phyloP scores from a whole-genome alignment of 1,139 yeast species.

The Kodamaea alishanica region DNA sequence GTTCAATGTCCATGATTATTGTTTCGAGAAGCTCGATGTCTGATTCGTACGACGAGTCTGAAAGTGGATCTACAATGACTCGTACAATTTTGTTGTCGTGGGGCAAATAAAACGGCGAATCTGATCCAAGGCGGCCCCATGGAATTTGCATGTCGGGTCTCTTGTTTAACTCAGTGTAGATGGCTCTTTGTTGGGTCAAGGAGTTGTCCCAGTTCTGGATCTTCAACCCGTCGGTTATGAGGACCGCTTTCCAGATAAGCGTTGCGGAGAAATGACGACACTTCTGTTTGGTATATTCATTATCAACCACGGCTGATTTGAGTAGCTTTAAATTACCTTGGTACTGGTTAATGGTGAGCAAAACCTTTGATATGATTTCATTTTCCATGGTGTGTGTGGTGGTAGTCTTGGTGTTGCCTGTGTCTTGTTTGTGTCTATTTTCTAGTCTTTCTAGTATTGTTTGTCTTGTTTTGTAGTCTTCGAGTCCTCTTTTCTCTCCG shows the following conservation, averaged over 20 bases:
- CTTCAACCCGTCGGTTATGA: constrained; percentile 38
- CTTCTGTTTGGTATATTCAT: constrained; percentile 28
- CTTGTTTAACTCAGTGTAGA: constrained; percentile 34
- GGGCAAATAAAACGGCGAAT: constrained; percentile 27
- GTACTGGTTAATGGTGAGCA: constrained; percentile 37
- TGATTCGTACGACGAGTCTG: constrained; percentile 11
- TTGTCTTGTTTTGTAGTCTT: no score
- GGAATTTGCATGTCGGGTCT: constrained; percentile 37
- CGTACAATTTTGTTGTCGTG: constrained; percentile 7
- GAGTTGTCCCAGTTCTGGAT: constrained; percentile 34
- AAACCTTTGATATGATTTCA: constrained; percentile 35
- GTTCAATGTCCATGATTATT: constrained; percentile 61
- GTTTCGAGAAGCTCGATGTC: constrained; percentile 30
- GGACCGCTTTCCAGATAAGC: constrained; percentile 38
- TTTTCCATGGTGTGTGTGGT: constrained; percentile 28
- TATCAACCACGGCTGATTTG: constrained; percentile 30
- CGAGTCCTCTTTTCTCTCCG: no score
- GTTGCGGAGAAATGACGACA: constrained; percentile 28
- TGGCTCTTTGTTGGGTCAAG: constrained; percentile 30
- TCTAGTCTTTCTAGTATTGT: not conserved
- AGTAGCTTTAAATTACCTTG: constrained; percentile 31
- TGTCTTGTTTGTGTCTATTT: no score
- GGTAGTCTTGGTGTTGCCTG: not conserved
- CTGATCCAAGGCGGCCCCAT: constrained; percentile 35
- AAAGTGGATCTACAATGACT: constrained; percentile 8